Conservation (phyloP, 2,329 filamentous ascomycete species). For the Diaporthe sp. region DNA sequence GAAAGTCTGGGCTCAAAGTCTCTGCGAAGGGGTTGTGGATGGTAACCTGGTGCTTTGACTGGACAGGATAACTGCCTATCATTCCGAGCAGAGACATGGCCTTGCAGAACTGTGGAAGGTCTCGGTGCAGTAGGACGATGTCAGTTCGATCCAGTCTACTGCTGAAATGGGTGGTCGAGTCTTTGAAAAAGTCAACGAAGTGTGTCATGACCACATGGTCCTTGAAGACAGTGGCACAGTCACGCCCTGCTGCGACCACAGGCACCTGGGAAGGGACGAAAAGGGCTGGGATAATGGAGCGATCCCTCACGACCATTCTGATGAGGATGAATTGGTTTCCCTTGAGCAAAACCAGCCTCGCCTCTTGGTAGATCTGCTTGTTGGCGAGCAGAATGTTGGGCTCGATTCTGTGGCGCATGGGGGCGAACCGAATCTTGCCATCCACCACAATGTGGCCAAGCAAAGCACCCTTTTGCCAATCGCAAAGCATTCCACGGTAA, state of each 20-base stretch:
- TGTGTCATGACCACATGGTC: background rate
- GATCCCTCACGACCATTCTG: background rate
- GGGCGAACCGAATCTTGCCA: background rate
- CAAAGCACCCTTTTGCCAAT: background rate
- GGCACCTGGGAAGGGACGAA: background rate
- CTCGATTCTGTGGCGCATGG: background rate
- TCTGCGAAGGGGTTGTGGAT: background rate
- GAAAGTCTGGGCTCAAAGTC: background rate
- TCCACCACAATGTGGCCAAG: background rate
- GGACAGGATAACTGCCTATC: background rate
- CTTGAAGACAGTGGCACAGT: background rate
- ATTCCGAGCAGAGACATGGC: background rate
- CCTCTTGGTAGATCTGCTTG: background rate
- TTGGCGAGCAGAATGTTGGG: background rate
- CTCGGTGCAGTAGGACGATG: background rate
- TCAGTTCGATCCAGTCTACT: background rate
- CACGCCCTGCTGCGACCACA: background rate
- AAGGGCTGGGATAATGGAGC: fast-evolving
- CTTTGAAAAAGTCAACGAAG: background rate
- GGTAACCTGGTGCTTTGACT: background rate
- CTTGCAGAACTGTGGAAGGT: background rate
- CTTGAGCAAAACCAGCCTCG: background rate
- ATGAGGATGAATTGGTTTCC: background rate
- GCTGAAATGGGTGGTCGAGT: no score
- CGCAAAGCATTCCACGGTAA: background rate